phyloP scores from a whole-genome alignment of 2,329 filamentous ascomycete species.

The Dothistroma pini region DNA sequence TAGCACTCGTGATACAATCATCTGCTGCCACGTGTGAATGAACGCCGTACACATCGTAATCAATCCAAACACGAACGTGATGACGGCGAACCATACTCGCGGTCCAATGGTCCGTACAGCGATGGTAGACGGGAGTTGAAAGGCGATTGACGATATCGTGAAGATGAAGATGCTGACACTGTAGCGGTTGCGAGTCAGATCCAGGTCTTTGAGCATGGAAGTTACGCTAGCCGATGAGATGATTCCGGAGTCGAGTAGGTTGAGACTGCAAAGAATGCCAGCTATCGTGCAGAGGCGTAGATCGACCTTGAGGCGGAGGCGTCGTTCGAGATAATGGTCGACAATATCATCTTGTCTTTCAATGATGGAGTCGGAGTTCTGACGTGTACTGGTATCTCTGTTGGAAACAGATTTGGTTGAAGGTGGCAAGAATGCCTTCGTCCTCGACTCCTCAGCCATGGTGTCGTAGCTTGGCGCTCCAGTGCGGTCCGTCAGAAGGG shows the following conservation, averaged over 20 bases:
- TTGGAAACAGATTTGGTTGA: background rate
- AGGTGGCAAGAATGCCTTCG: background rate
- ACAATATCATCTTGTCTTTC: background rate
- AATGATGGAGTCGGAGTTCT: background rate
- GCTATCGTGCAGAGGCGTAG: conserved; percentile 66
- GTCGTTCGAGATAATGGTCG: conserved; percentile 34
- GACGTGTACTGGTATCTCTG: background rate
- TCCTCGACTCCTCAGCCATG: background rate
- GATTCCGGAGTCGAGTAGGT: conserved; percentile 66
- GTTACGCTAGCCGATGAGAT: conserved; percentile 68
- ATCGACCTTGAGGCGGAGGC: conserved; percentile 61
- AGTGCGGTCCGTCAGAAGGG: background rate
- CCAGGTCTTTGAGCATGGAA: conserved; percentile 61
- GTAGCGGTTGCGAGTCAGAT: conserved; percentile 62
- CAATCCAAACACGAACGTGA: conserved; percentile 59
- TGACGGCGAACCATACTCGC: conserved; percentile 57
- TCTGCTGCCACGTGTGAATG: conserved; percentile 63
- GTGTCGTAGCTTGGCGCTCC: background rate
- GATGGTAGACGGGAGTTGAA: conserved; percentile 66
- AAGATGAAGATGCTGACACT: conserved; percentile 71
- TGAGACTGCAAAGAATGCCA: conserved; percentile 65
- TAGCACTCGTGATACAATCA: conserved; percentile 64
- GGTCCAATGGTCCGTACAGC: conserved; percentile 63
- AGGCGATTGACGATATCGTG: conserved; percentile 63
- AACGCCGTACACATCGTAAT: conserved; percentile 68